Evolutionary conservation across 371 early-diverging fungal genomes (phyloP).

Genomic region (Globomyces sp.): DNA sequence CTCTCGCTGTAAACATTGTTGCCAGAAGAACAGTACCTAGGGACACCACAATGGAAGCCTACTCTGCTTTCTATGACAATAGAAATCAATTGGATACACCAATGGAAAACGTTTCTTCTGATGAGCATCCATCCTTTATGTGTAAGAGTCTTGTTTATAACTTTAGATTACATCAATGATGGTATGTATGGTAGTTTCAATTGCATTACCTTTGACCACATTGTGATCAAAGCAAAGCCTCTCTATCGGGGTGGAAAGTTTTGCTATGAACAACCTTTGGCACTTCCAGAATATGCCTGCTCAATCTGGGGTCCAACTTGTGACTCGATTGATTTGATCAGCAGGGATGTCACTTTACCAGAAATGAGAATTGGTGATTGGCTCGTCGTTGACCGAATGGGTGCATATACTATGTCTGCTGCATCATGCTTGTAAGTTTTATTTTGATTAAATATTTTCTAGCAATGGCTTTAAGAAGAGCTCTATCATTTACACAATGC

Average conservation of each 20-base stretch:
- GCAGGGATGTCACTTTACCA: conserved; percentile 67
- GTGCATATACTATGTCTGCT: conserved; percentile 92
- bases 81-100: neutral
- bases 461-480: conserved; percentile 86
- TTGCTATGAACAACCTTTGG: conserved; percentile 33
- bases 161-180: conserved; percentile 86
- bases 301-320: conserved; percentile 98
- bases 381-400: conserved; percentile 94
- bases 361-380: conserved; percentile 92
- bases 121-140: conserved; percentile 74
- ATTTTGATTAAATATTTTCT: neutral
- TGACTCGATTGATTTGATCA: conserved; percentile 95
- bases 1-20: conserved; percentile 86
- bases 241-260: conserved; percentile 54
- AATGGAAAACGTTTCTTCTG: neutral
- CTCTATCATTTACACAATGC: conserved; percentile 76
- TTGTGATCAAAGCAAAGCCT: conserved; percentile 69
- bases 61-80: neutral
- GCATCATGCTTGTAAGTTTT: conserved; percentile 47
- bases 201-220: conserved; percentile 97
- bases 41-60: conserved; percentile 18
- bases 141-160: conserved; percentile 44
- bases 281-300: conserved; percentile 47
- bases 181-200: conserved; percentile 98
- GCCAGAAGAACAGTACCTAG: conserved; percentile 74